Conservation (phyloP, 2,329 filamentous ascomycete genomes). For the Akanthomyces muscarius region DNA sequence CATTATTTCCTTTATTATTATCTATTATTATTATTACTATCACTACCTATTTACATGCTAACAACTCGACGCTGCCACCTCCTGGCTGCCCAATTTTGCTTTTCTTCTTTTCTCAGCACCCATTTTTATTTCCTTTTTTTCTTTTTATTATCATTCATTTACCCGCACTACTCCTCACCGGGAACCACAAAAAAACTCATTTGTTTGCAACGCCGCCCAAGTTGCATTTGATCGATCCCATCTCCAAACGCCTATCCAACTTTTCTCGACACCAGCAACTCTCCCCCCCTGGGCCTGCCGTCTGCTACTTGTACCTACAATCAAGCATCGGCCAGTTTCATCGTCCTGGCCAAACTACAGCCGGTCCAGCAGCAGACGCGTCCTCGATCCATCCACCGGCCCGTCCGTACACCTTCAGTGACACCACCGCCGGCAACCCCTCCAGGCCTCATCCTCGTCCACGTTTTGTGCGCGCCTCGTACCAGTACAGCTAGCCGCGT, state of each 20-base stretch:
- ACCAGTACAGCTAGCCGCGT: conserved; percentile 6
- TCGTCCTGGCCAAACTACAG: not conserved
- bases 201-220: conserved; percentile 1
- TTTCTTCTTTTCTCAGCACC: not conserved
- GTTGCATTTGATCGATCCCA: conserved; percentile 7
- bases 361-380: not conserved
- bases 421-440: not conserved
- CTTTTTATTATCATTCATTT: not conserved
- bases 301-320: not conserved
- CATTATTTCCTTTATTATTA: too few species aligned
- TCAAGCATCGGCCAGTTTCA: not conserved
- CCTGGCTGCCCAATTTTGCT: too few species aligned
- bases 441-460: conserved; percentile 6
- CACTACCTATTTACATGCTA: too few species aligned
- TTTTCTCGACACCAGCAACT: not conserved
- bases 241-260: not conserved
- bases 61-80: too few species aligned
- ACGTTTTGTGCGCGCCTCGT: conserved; percentile 11
- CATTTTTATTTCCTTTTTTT: not conserved
- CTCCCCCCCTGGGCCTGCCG: not conserved
- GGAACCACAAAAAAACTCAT: not conserved
- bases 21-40: too few species aligned
- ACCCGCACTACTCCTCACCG: not conserved
- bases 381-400: not conserved
- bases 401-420: not conserved